Conservation (phyloP, 23 red algal genomes). For the Pyropia haitanensis region DNA sequence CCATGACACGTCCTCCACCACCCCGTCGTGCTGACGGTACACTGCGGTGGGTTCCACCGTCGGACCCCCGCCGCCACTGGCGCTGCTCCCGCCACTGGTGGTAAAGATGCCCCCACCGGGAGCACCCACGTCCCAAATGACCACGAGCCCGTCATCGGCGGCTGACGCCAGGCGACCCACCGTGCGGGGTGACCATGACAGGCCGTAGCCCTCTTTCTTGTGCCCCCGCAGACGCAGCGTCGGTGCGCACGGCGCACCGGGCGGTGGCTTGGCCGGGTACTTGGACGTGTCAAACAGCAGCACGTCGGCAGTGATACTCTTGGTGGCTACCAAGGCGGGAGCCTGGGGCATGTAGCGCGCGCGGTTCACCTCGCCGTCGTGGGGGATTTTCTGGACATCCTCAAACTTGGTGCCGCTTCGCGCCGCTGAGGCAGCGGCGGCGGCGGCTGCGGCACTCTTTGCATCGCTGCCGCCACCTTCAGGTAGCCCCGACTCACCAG, state of each 20-base stretch:
- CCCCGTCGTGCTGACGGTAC: constrained; percentile 57
- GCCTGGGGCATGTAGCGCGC: constrained; percentile 95
- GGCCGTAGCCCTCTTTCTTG: constrained; percentile 92
- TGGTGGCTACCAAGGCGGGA: constrained; percentile 88
- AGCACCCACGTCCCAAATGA: constrained; percentile 54
- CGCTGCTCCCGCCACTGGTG: no score
- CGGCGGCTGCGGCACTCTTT: no score
- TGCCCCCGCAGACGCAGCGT: constrained; percentile 72
- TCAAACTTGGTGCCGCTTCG: constrained; percentile 52
- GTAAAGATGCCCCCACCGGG: constrained; percentile 19
- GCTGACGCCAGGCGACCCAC: constrained; percentile 42
- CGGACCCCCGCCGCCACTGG: no score
- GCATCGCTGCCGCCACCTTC: no score
- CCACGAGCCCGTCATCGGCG: constrained; percentile 68
- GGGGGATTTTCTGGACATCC: constrained; percentile 90
- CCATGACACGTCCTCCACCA: constrained; percentile 93
- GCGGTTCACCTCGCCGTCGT: constrained; percentile 98
- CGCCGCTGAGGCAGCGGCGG: no score
- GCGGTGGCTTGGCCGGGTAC: constrained; percentile 82
- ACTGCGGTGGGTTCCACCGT: constrained; percentile 25
- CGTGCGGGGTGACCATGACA: constrained; percentile 48
- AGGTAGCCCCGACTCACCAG: no score
- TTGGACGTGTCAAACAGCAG: constrained; percentile 79
- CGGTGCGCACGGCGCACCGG: constrained; percentile 61
- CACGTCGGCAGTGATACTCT: constrained; percentile 65